These are phyloP conservation scores for Zea luxurians DNA, from an alignment of 176 grass and related monocot genomes.

Conservation along the genomic window DNA sequence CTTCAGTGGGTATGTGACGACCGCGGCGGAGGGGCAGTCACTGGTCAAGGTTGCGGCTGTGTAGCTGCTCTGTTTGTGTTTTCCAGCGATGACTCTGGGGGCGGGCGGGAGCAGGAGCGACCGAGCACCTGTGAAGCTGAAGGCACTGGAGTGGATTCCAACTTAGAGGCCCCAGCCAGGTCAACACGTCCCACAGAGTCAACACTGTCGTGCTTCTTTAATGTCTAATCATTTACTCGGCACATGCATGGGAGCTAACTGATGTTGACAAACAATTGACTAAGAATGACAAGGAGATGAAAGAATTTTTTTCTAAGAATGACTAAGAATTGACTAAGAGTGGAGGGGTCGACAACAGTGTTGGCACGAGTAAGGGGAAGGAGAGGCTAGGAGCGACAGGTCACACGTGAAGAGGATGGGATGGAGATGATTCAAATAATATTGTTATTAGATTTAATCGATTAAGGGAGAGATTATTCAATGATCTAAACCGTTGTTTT, in stretches of 20 bases:
- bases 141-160: neutral
- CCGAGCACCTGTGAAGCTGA: too few relatives aligned
- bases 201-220: neutral
- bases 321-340: too few relatives aligned
- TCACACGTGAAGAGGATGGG: too few relatives aligned
- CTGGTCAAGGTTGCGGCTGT: neutral
- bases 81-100: neutral
- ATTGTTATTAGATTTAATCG: too few relatives aligned
- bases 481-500: too few relatives aligned
- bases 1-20: neutral
- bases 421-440: too few relatives aligned
- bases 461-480: too few relatives aligned
- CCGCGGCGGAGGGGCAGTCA: neutral
- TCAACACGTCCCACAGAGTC: neutral
- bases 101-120: neutral
- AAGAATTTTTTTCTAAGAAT: too few relatives aligned
- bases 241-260: neutral
- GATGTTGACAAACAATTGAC: neutral
- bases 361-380: too few relatives aligned
- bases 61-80: neutral
- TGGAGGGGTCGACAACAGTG: too few relatives aligned
- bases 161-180: neutral
- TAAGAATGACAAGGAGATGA: too few relatives aligned
- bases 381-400: too few relatives aligned
- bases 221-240: neutral